phyloP scores from a whole-genome alignment of 1,139 yeast genomes.

The Meyerozyma guilliermondii region DNA sequence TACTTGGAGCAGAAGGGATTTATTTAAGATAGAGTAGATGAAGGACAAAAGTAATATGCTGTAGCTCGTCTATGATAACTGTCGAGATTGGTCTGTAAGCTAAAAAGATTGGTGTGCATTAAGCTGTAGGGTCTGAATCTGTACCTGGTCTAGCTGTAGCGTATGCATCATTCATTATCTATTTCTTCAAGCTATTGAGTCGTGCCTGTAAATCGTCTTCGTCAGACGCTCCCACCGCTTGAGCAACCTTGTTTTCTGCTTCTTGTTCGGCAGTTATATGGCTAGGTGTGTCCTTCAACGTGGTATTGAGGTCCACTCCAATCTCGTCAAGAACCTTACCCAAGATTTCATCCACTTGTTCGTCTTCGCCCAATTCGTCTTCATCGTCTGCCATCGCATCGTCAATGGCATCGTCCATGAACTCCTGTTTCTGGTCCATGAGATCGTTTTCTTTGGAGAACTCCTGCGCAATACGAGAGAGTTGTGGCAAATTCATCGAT shows the following conservation, averaged over 20 bases:
- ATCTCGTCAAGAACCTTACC: conserved; percentile 91
- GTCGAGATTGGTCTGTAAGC: too few species aligned
- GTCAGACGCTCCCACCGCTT: conserved; percentile 42
- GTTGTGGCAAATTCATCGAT: conserved; percentile 84
- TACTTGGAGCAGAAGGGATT: conserved; percentile 58
- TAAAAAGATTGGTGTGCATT: too few species aligned
- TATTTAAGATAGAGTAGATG: conserved; percentile 18
- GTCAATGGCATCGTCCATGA: conserved; percentile 97
- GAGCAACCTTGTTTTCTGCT: conserved; percentile 36
- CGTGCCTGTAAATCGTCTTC: conserved; percentile 91
- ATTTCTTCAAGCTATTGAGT: conserved; percentile 72
- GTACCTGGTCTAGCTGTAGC: too few species aligned
- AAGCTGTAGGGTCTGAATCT: too few species aligned
- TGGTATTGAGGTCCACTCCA: conserved; percentile 79
- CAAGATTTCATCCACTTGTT: conserved; percentile 90
- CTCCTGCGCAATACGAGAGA: conserved; percentile 88
- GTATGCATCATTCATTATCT: conserved; percentile 2
- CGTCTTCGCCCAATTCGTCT: conserved; percentile 62
- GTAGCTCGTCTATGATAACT: too few species aligned
- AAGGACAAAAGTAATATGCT: neutral
- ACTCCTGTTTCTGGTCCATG: conserved; percentile 98
- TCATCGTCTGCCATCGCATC: conserved; percentile 88
- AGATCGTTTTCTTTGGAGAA: conserved; percentile 91
- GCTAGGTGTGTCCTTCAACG: conserved; percentile 64
- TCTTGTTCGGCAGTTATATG: conserved; percentile 29